Conservation (phyloP, 2,329 filamentous ascomycete species). For the Microascus cirrosus region DNA sequence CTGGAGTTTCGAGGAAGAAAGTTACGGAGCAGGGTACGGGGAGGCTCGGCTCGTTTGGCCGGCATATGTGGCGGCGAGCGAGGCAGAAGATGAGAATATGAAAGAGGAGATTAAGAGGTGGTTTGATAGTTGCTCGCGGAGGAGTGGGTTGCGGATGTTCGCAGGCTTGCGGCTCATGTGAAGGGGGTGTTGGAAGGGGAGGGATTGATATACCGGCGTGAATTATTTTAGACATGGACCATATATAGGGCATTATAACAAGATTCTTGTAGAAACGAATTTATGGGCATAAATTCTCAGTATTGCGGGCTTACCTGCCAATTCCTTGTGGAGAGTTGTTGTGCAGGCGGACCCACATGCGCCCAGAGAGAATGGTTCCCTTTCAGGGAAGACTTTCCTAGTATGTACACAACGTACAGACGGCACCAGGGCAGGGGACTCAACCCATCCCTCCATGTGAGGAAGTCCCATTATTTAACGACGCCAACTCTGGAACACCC, state of each 20-base stretch:
- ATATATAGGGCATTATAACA: too few species aligned
- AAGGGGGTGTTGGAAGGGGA: background rate
- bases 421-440: too few species aligned
- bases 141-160: constrained; percentile 21
- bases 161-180: background rate
- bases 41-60: constrained; percentile 23
- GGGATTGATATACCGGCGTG: too few species aligned
- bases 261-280: too few species aligned
- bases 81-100: constrained; percentile 18
- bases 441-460: too few species aligned
- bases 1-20: constrained; percentile 13
- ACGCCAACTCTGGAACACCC: too few species aligned
- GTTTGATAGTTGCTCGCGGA: constrained; percentile 16
- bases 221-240: too few species aligned
- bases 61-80: constrained; percentile 24
- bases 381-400: background rate
- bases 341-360: background rate
- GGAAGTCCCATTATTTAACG: too few species aligned
- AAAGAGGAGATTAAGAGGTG: constrained; percentile 19
- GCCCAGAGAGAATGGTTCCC: background rate
- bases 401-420: too few species aligned
- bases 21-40: constrained; percentile 14
- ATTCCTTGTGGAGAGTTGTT: background rate
- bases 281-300: too few species aligned
- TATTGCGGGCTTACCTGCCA: background rate